These are phyloP conservation scores for Acanthamoeba comandoni DNA, from an alignment of 208 protist species.

Conservation along the genomic window DNA sequence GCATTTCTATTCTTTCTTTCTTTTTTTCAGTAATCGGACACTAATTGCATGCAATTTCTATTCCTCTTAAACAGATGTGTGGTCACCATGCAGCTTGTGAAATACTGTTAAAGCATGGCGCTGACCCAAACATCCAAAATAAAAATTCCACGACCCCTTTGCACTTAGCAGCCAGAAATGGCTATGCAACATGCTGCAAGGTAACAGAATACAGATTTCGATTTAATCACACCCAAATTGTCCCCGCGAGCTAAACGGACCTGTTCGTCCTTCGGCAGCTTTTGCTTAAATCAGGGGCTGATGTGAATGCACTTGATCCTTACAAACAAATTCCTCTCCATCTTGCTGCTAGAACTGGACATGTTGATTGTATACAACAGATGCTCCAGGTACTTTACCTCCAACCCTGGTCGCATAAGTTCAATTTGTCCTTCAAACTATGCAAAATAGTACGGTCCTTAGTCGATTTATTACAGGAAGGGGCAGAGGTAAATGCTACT, in stretches of 20 bases:
- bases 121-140: slow-evolving; percentile 42
- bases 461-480: slow-evolving; percentile 22
- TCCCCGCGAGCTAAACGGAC: too few species aligned
- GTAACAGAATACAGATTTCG: too few species aligned
- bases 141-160: slow-evolving; percentile 47
- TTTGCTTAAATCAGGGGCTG: slow-evolving; percentile 29
- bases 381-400: slow-evolving; percentile 38
- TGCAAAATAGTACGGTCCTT: too few species aligned
- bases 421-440: slow-evolving; percentile 3
- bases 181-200: slow-evolving; percentile 62
- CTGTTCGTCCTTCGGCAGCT: background rate
- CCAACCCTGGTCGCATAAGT: too few species aligned
- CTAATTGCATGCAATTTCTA: too few species aligned
- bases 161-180: slow-evolving; percentile 57
- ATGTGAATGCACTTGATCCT: slow-evolving; percentile 39
- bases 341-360: slow-evolving; percentile 41
- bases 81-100: slow-evolving; percentile 49
- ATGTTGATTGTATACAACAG: slow-evolving; percentile 42
- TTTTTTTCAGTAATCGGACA: too few species aligned
- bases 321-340: slow-evolving; percentile 54
- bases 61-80: too few species aligned
- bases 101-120: background rate
- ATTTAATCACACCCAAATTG: too few species aligned
- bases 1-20: too few species aligned
- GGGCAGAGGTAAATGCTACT: slow-evolving; percentile 39